Percentiles rank a stretch among this genome's conserved stretches.
Evolutionary conservation across 1,284 basidiomycete genomes (phyloP).

Genomic region (Cutaneotrichosporon curvatum): DNA sequence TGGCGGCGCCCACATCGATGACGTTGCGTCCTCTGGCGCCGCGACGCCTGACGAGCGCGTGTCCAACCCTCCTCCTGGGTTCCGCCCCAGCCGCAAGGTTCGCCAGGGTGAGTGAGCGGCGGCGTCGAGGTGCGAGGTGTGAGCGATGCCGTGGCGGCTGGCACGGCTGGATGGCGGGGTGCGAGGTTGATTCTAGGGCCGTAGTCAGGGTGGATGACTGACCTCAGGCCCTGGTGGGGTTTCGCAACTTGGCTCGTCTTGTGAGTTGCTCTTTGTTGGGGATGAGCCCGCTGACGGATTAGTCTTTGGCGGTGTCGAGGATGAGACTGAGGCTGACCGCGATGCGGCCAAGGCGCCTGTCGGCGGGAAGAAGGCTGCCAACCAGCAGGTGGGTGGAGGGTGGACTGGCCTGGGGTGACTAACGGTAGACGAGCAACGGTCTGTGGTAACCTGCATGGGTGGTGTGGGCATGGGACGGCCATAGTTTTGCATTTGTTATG

Average conservation of each 20-base stretch:
- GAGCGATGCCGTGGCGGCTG: background rate
- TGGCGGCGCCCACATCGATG: slow-evolving; percentile 36
- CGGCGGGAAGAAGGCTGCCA: slow-evolving; percentile 28
- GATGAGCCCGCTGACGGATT: too few relatives aligned
- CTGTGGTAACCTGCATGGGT: slow-evolving; percentile 13
- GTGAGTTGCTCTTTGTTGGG: slow-evolving; percentile 16
- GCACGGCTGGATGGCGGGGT: too few relatives aligned
- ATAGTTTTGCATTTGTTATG: background rate
- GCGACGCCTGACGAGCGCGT: slow-evolving; percentile 8
- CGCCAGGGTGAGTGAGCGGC: slow-evolving; percentile 33
- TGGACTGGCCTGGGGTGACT: background rate
- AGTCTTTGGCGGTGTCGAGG: slow-evolving; percentile 42
- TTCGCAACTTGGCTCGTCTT: slow-evolving; percentile 33
- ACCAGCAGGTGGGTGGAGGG: slow-evolving; percentile 30
- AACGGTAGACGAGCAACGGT: slow-evolving; percentile 5
- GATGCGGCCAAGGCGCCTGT: slow-evolving; percentile 20
- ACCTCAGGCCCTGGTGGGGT: slow-evolving; percentile 39
- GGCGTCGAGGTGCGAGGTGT: background rate
- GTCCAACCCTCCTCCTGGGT: slow-evolving; percentile 36
- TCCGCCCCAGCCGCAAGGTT: slow-evolving; percentile 43
- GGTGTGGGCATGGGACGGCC: background rate
- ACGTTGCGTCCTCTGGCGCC: slow-evolving; percentile 4
- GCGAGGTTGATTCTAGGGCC: too few relatives aligned
- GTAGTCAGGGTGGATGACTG: too few relatives aligned
- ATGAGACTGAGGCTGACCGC: slow-evolving; percentile 35